Percentiles rank a stretch among this genome's conserved stretches.
Conservation (phyloP, 1,139 yeast species). For the Yamadazyma triangularis region DNA sequence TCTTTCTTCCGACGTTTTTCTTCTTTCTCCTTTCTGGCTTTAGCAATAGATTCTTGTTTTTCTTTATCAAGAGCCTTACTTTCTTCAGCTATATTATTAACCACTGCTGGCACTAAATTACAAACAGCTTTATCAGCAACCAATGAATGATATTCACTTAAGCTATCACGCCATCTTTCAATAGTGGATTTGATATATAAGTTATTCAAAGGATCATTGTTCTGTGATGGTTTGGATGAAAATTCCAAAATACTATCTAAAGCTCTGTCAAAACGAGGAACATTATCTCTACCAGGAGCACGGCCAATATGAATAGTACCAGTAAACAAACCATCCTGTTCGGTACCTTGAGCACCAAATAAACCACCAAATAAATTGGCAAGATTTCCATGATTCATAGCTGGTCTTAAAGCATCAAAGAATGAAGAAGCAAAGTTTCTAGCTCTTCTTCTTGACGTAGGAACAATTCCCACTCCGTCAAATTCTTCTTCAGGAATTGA, state of each 20-base stretch:
- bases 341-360: conserved; percentile 6
- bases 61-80: conserved; percentile 34
- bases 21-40: conserved; percentile 30
- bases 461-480: conserved; percentile 11
- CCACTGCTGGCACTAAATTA: conserved; percentile 47
- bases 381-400: conserved; percentile 14
- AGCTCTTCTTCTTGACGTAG: conserved; percentile 13
- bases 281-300: conserved; percentile 6
- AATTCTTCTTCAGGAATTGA: conserved; percentile 19
- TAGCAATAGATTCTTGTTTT: conserved; percentile 22
- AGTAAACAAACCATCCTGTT: conserved; percentile 14
- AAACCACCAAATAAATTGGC: conserved; percentile 17
- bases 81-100: conserved; percentile 49
- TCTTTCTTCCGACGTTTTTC: conserved; percentile 17
- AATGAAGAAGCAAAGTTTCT: conserved; percentile 21
- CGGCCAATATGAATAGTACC: conserved; percentile 14
- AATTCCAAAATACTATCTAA: conserved; percentile 24
- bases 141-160: conserved; percentile 45
- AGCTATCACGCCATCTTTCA: conserved; percentile 68
- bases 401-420: conserved; percentile 22
- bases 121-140: conserved; percentile 34
- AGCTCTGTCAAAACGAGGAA: conserved; percentile 20
- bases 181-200: conserved; percentile 51
- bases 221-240: conserved; percentile 7
- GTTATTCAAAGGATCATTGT: conserved; percentile 14